Evolutionary conservation across 768 basidiomycete genomes (phyloP), one percentile per base, ranked within the genome.

Genomic region (Leucocoprinus leucothites): DNA sequence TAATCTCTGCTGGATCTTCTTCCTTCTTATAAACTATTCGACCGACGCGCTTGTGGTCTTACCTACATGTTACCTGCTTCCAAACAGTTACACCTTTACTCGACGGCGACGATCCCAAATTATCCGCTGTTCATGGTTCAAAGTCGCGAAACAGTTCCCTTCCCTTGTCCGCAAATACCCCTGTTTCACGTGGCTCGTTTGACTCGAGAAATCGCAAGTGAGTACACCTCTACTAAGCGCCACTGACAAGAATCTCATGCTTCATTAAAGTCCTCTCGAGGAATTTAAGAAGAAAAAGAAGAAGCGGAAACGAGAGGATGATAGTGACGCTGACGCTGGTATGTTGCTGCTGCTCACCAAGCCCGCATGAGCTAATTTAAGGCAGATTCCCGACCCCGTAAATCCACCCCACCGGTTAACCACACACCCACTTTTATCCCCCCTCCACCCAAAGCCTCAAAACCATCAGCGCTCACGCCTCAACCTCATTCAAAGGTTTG

Each of bases 241-340:
- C 14, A 44, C 28, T 51, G 16, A 45, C 56, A n/a, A 41, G 13
- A 34, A 47, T 57, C 38, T 60, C 49, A 25, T 43, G 57, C 45
- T 42, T 38, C 22, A 38, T 24, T 41, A 19, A 35, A 69, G 69
- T 40, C 61, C 66, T 25, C 63, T 68, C 9, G 80, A 84, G 11
- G 87, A 88, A 45, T 58, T 74, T 25, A 88, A 86, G 74, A 88
- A 82, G 71, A 89, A 87, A 75, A 90, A 89, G 73, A 90, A 91
- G 73, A 92, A 91, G 65, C 87, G 90, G 69, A 90, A 88, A 78
- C 81, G 87, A 53, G 89, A 89, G 36, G 74, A 78, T 24, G 84
- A 84, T n/a, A 87, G 86, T 60, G 89, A 91, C 59, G 68, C 73
- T 28, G 89, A 91, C 63, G 75, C 74, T 65, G 81, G 83, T 82